Conservation (phyloP, 2,329 filamentous ascomycete species). For the Amauroascus niger region DNA sequence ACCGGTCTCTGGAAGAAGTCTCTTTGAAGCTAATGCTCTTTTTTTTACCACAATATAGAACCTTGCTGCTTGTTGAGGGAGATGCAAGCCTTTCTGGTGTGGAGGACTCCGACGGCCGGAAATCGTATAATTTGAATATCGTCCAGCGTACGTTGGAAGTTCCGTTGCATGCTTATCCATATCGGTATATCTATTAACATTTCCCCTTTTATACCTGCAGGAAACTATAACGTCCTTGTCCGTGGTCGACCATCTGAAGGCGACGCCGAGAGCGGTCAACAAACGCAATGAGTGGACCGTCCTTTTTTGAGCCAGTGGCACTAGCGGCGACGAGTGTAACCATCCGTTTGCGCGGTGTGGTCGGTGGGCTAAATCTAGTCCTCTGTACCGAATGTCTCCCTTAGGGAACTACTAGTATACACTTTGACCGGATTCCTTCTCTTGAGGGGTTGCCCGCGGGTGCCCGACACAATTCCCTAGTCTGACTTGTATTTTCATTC, state of each 20-base stretch:
- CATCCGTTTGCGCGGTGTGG: too few species aligned
- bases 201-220: neutral
- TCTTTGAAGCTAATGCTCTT: neutral
- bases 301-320: neutral
- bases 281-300: neutral
- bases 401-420: too few species aligned
- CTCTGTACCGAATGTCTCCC: too few species aligned
- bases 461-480: neutral
- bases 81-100: slow-evolving; percentile 61
- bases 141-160: slow-evolving; percentile 60
- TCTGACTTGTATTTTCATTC: neutral
- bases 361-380: too few species aligned
- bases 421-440: neutral
- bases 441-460: neutral
- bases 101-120: slow-evolving; percentile 61
- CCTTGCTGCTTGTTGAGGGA: slow-evolving; percentile 73
- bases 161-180: neutral
- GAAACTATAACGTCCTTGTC: neutral
- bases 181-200: neutral
- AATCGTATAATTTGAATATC: slow-evolving; percentile 53
- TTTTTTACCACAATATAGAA: slow-evolving; percentile 40
- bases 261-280: neutral
- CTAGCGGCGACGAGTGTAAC: too few species aligned
- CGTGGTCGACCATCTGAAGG: neutral
- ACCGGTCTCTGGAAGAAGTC: neutral